Base-by-base conservation (phyloP, 1,139 yeast species). In the Sugiyamaella pinicola region DNA sequence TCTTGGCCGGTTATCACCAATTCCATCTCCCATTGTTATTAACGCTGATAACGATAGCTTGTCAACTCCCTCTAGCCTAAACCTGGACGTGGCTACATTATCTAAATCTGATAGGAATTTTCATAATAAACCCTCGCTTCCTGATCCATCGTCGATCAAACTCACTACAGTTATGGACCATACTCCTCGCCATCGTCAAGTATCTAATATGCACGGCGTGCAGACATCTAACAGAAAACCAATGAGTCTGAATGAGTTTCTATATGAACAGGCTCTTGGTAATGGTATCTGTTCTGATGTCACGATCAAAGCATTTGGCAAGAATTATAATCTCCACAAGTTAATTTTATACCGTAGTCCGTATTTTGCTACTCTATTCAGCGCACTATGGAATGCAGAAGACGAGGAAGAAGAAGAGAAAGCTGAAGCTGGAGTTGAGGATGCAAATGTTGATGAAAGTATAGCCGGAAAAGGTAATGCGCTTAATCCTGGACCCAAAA, bases 261-360 rank as follows among this genome's bases (percentile, higher is more conserved):
- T 76, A 24, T 68, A 70, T 48, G 62, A 67, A 39, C 64, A 70
- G 51, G 80, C 78, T 1, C 71, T 71, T 54, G 52, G 74, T 10
- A 72, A 72, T 41, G 83, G 82, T 1, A 69, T 70, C 2, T 75
- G 49, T 26, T 46, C 79, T 1, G 84, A 80, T 61, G 77, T 79
- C 35, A 69, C 75, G 0, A 65, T 80, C 10, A 62, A 54, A 50
- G 82, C 81, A 0, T 80, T 80, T 60, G 74, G 69, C 1, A 67
- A 68, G 34, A 66, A 66, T 12, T 79, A 77, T 58, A 63, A 64
- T 15, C 64, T 80, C 3, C 84, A 80, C 58, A 69, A 70, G 55
- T 59, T 80, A 45, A 67, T 79, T n/a, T 65, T 80, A 33, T 73
- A 71, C 53, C 69, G 78, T 48, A 69, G 79, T 51, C 76, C 78